Base-by-base conservation (phyloP, 208 protist genomes). In the Trypanosoma melophagium region DNA sequence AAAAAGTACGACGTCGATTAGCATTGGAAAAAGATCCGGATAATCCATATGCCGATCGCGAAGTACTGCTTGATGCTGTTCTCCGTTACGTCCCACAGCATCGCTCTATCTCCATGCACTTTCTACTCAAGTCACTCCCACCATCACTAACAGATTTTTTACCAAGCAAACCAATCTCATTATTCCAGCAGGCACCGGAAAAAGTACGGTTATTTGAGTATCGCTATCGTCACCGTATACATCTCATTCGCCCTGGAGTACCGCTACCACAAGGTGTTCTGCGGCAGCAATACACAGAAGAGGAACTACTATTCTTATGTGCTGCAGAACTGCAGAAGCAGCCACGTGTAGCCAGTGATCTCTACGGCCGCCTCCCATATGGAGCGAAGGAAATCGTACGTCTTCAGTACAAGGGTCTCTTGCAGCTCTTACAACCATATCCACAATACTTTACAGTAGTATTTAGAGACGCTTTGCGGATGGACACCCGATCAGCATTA, bases 131-230 rank as follows among this genome's bases (percentile, higher is more conserved):
- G 13, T 40, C 71, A 1, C 64, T 90, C 44, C 84, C 81, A 19
- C 57, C 51, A 25, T 45, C 62, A 1, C 54, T 90, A 38, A 24
- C 65, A 1, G 81, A 87, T 44, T 85, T 87, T 44, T 50, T 90
- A 31, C 84, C 84, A 0, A 45, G 66, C 25, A 71, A 73, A 28
- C 66, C 69, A 13, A 24, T 76, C 45, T 16, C 69, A 47, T 47
- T 90, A 3, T 83, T 84, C 61, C 60, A 69, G 19, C 72, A 71
- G 24, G 64, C 63, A 28, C 73, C 74, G 1, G 55, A 76, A 49
- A 84, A 83, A 61, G 71, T 89, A 49, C 65, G 67, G 40, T n/a
- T 92, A 17, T 92, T 92, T 62, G 86, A 92, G 67, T 88, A 75
- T 54, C 76, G 80, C 13, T 67, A 70, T 51, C 62, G 58, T 35